Evolutionary conservation across 768 basidiomycete genomes (phyloP).

Genomic region (Amanita phalloides): DNA sequence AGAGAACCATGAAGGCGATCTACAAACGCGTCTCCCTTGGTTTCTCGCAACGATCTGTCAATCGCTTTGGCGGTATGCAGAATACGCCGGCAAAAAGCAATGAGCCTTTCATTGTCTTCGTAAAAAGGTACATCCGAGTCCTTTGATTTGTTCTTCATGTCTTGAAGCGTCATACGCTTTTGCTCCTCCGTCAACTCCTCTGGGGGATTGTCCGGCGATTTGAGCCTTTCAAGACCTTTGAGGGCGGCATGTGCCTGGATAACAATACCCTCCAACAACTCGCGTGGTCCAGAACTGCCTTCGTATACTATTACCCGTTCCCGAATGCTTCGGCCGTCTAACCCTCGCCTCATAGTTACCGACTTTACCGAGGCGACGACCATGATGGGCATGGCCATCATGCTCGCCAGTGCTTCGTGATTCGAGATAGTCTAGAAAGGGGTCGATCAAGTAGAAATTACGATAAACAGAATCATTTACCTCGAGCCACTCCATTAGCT

Average conservation of each 20-base stretch:
- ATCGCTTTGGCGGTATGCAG: constrained; percentile 74
- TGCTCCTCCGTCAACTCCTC: constrained; percentile 82
- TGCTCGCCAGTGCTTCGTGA: constrained; percentile 86
- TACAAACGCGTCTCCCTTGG: constrained; percentile 83
- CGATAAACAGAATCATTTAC: constrained; percentile 27
- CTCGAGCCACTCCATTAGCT: constrained; percentile 88
- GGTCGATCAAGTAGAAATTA: constrained; percentile 5
- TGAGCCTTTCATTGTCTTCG: constrained; percentile 72
- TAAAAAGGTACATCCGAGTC: constrained; percentile 34
- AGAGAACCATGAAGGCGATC: constrained; percentile 65
- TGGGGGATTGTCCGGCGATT: constrained; percentile 31
- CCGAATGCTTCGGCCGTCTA: constrained; percentile 35
- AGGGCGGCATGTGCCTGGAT: constrained; percentile 90
- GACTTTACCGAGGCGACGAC: constrained; percentile 60
- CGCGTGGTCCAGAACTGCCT: constrained; percentile 83
- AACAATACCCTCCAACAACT: constrained; percentile 82
- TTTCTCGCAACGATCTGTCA: constrained; percentile 79
- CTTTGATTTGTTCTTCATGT: constrained; percentile 56
- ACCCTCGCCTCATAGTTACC: constrained; percentile 43
- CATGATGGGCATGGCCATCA: constrained; percentile 98
- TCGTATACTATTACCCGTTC: constrained; percentile 85
- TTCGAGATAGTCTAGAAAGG: constrained; percentile 71
- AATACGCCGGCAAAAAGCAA: constrained; percentile 80
- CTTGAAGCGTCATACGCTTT: constrained; percentile 64
- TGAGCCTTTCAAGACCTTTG: constrained; percentile 71